Percentiles rank a stretch among this genome's conserved stretches.
Conservation (phyloP, 169 alveolate genomes). For the Babesia sp. region DNA sequence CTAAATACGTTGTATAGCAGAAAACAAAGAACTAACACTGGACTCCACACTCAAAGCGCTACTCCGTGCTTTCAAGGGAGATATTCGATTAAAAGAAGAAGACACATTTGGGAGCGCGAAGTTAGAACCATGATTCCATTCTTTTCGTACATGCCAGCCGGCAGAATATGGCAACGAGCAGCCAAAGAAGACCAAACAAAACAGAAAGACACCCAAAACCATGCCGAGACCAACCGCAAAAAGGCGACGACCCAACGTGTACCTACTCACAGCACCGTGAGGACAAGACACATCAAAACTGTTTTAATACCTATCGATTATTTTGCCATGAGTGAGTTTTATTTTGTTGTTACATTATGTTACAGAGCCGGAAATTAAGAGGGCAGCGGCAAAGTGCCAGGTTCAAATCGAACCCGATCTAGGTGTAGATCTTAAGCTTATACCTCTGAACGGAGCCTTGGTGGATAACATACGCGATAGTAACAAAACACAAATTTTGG, state of each 20-base stretch:
- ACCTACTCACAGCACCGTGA: not conserved
- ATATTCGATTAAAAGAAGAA: too few species aligned
- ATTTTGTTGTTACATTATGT: not conserved
- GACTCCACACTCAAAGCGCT: too few species aligned
- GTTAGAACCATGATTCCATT: not conserved
- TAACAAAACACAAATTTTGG: conserved; percentile 13
- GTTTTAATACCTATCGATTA: not conserved
- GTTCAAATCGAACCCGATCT: conserved; percentile 6
- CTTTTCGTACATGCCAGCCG: conserved; percentile 1
- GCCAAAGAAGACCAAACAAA: not conserved
- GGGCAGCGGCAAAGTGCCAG: conserved; percentile 37
- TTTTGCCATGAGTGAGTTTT: not conserved
- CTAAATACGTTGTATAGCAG: not conserved
- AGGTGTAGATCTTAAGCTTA: not conserved
- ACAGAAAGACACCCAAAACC: too few species aligned
- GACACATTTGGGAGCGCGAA: not conserved
- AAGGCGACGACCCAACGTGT: too few species aligned
- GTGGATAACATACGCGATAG: not conserved
- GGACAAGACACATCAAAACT: not conserved
- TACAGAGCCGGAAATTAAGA: conserved; percentile 41
- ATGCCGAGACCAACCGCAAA: too few species aligned
- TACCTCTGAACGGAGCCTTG: not conserved
- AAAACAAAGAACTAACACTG: too few species aligned
- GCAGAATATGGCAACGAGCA: too few species aligned
- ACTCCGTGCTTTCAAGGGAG: too few species aligned